Evolutionary conservation across 345 rosid species (phyloP).

Genomic region (Eutrema heterophyllum): DNA sequence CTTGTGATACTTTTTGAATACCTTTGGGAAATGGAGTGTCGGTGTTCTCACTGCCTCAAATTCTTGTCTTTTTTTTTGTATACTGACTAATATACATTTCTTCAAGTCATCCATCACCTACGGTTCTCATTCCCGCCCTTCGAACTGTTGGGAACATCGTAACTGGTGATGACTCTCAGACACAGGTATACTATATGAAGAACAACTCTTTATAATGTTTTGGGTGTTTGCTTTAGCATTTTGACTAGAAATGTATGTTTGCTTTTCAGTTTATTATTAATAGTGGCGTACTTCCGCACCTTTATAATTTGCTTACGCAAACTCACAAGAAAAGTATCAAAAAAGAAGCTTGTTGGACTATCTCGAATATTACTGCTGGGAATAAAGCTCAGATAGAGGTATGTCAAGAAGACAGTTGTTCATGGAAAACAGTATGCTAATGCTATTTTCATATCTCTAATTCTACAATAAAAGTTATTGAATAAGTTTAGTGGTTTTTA

Average conservation of each 20-base stretch:
- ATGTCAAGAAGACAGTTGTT: background rate
- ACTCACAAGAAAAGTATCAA: constrained; percentile 82
- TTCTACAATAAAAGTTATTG: background rate
- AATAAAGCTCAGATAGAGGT: constrained; percentile 81
- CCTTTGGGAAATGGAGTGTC: background rate
- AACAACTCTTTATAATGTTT: background rate
- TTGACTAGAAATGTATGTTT: constrained; percentile 8
- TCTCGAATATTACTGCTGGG: constrained; percentile 87
- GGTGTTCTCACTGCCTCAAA: background rate
- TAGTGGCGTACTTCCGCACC: constrained; percentile 62
- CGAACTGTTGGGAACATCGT: constrained; percentile 80
- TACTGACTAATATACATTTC: constrained; percentile 25
- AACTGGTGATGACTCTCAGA: constrained; percentile 83
- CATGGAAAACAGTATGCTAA: constrained; percentile 15
- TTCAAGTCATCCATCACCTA: constrained; percentile 69
- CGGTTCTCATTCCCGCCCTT: constrained; percentile 84
- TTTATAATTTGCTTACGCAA: constrained; percentile 62
- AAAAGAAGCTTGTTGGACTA: constrained; percentile 93
- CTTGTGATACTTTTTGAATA: background rate
- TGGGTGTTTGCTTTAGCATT: background rate
- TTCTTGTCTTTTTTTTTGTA: background rate
- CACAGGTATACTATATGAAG: constrained; percentile 50
- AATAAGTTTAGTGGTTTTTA: background rate
- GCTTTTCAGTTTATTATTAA: constrained; percentile 65
- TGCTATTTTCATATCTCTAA: background rate